Conservation (phyloP, 1,284 basidiomycete species). For the Ceratobasidium sp. region DNA sequence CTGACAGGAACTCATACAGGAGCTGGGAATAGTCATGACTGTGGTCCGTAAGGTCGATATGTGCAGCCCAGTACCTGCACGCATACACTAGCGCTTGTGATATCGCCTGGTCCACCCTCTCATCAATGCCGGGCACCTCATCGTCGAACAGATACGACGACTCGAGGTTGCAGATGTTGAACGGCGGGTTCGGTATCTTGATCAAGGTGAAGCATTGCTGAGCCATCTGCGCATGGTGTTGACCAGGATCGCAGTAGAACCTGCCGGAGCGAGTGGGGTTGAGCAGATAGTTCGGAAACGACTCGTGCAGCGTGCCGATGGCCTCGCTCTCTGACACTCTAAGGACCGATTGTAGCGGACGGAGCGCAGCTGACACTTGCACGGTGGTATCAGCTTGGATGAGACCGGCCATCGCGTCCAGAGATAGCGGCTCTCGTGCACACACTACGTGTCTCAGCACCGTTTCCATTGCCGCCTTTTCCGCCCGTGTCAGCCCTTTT, state of each 20-base stretch:
- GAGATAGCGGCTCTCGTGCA: neutral
- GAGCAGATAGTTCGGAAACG: slow-evolving; percentile 22
- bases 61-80: slow-evolving; percentile 9
- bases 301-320: neutral
- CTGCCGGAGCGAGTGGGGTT: neutral
- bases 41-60: neutral
- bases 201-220: neutral
- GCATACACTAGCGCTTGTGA: neutral
- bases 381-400: neutral
- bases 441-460: neutral
- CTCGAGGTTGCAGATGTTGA: neutral
- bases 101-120: neutral
- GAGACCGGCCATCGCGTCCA: neutral
- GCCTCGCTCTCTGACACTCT: neutral
- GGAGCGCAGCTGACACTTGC: neutral
- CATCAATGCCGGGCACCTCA: neutral
- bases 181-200: neutral
- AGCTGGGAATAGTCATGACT: neutral
- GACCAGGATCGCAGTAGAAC: neutral
- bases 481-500: neutral
- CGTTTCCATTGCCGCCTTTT: neutral
- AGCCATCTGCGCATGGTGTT: neutral
- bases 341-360: neutral
- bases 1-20: slow-evolving; percentile 4
- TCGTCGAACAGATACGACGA: slow-evolving; percentile 8